Base-by-base conservation (phyloP, 257 asterid species). In the Apocynum venetum region DNA sequence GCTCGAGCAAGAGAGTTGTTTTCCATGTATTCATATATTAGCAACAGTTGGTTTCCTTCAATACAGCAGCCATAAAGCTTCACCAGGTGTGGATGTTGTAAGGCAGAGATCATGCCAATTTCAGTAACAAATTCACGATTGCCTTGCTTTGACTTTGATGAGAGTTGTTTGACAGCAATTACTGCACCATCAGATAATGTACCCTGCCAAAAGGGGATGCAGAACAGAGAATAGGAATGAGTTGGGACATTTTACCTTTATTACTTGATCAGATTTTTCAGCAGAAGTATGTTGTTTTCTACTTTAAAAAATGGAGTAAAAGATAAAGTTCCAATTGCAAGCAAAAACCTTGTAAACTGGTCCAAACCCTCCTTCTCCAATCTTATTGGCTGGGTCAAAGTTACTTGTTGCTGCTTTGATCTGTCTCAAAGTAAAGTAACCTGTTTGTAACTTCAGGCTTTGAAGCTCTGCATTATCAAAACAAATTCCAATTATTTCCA, bases 321-420 rank as follows among this genome's bases (percentile, higher is more conserved):
- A 63, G 4, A 36, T 63, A 36, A 48, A 74, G 36, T n/a, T 48
- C 20, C 35, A 31, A 76, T 48, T 59, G 82, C 47, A 46, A 69
- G 19, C 9, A 60, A 12, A 8, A 56, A 86, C 89, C 89, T 86
- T 86, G 84, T 73, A 86, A 74, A 86, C 89, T 31, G 89, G 79
- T 31, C 89, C 89, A 75, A 86, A 86, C 25, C 89, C 89, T 64
- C 89, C 89, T 77, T 83, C 89, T 70, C 89, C 89, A 77, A 86
- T 86, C 79, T 86, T 86, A 72, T 83, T 77, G 3, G 73, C 82
- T n/a, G 74, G 81, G 78, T 86, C 84, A 10, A 86, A 86, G 82
- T 86, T 81, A 63, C 72, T 77, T 53, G 89, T 86, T 10, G 89
- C 87, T 49, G 84, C 79, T 78, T 83, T 86, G 64, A 86, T 82